Evolutionary conservation across 257 asterid genomes (phyloP), one percentile per base, ranked within the genome.

Genomic region (Rehmannia glutinosa): DNA sequence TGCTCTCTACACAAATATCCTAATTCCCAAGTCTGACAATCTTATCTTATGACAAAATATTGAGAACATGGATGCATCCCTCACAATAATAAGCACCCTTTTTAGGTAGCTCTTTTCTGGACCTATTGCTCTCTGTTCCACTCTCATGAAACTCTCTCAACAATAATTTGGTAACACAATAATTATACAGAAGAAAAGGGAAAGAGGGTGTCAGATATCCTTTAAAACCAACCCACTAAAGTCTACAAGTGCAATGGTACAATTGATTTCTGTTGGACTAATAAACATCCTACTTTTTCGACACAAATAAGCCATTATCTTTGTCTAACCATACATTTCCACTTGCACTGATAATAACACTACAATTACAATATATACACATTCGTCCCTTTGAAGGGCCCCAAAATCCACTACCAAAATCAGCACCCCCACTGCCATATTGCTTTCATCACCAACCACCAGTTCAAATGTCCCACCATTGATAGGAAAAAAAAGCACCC

Each of bases 391-490:
- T 63, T 24, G 20, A 41, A 66, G 83, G 94, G 84, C 28, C 90
- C 94, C 4, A 32, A 12, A 78, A n/a, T n/a, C n/a, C 74, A 76
- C 41, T 28, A 46, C 54, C 54, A 47, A 20, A 47, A 47, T 19
- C 4, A 39, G 46, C 13, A 11, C 46, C 46, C 13, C 60, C 93
- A 88, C 88, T 74, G 70, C 49, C 73, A 65, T 80, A 75, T 80
- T 71, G 82, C 87, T 81, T 76, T 70, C 84, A 78, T 85, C 87
- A 83, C 76, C 65, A 71, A 77, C 80, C 87, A 86, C 80, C 68
- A 66, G 28, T 24, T 54, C 50, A 47, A 17, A 47, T 63, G 75
- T 58, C 83, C 83, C 88, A 75, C 87, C 83, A 73, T 55, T 75
- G 76, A 62, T 56, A 57, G 68, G 53, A 23, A 24, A 38, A 38